Conservation (phyloP, 176 grass and related monocot species). For the Guadua angustifolia region DNA sequence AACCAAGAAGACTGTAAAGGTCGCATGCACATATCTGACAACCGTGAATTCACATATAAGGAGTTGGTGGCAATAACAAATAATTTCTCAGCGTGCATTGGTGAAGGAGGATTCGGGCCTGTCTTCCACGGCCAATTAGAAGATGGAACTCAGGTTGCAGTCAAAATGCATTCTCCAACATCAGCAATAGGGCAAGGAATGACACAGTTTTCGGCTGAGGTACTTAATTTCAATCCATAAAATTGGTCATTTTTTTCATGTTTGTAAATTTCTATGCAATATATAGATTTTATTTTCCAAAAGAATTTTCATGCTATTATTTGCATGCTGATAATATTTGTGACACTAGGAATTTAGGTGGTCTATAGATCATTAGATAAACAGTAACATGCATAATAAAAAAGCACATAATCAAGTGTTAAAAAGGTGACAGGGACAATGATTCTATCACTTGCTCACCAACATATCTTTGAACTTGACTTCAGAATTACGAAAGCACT, state of each 20-base stretch:
- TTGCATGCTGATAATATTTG: not conserved
- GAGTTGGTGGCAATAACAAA: conserved; percentile 44
- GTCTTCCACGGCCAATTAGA: conserved; percentile 40
- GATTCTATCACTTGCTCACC: not conserved
- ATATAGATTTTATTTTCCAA: not conserved
- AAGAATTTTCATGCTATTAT: too few species aligned
- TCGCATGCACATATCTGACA: not conserved
- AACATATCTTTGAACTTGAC: too few species aligned
- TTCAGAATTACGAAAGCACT: too few species aligned
- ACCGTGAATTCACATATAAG: conserved; percentile 29
- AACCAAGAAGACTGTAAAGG: not conserved
- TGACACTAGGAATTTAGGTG: not conserved
- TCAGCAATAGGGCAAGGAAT: conserved; percentile 11
- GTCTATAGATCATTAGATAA: not conserved
- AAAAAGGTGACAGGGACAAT: not conserved
- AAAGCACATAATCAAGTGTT: not conserved
- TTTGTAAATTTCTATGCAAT: not conserved
- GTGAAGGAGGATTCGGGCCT: conserved; percentile 49
- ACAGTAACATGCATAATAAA: too few species aligned
- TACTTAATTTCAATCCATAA: not conserved
- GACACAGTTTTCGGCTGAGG: conserved; percentile 51
- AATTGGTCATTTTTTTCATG: too few species aligned
- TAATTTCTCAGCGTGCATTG: conserved; percentile 34
- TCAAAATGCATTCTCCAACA: conserved; percentile 33
- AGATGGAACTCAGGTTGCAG: conserved; percentile 47